Conservation (phyloP, 2,329 filamentous ascomycete species). For the Davidsoniella neocaledoniae region DNA sequence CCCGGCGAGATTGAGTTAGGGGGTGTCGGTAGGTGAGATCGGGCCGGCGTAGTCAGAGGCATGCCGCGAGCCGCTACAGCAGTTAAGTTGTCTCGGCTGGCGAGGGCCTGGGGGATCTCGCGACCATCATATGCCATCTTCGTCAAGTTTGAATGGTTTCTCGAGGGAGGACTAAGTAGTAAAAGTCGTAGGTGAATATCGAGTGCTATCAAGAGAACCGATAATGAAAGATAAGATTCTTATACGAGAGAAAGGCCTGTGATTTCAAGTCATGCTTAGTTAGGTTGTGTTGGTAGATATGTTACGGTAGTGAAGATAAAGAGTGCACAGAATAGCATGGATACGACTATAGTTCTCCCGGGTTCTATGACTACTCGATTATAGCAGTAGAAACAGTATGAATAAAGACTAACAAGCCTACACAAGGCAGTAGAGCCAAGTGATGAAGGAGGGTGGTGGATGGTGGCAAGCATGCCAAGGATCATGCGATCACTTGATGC, state of each 20-base stretch:
- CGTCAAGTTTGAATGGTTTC: background rate
- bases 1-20: conserved; percentile 89
- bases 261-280: background rate
- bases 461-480: background rate
- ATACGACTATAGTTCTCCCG: too few relatives aligned
- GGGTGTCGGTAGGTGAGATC: conserved; percentile 63
- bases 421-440: background rate
- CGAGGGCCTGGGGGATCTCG: conserved; percentile 47
- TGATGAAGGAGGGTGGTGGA: background rate
- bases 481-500: background rate
- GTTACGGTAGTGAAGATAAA: too few relatives aligned
- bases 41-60: conserved; percentile 38
- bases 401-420: background rate
- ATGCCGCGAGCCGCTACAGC: conserved; percentile 52
- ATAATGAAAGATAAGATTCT: background rate
- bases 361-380: too few relatives aligned
- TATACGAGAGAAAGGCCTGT: background rate
- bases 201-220: background rate
- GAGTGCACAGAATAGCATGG: too few relatives aligned
- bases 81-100: conserved; percentile 53
- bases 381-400: too few relatives aligned
- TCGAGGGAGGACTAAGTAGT: background rate
- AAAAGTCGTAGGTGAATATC: background rate
- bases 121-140: conserved; percentile 42
- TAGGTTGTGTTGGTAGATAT: too few relatives aligned